Conservation (phyloP, 164 flowering plant species). For the Aristolochia fimbriata region DNA sequence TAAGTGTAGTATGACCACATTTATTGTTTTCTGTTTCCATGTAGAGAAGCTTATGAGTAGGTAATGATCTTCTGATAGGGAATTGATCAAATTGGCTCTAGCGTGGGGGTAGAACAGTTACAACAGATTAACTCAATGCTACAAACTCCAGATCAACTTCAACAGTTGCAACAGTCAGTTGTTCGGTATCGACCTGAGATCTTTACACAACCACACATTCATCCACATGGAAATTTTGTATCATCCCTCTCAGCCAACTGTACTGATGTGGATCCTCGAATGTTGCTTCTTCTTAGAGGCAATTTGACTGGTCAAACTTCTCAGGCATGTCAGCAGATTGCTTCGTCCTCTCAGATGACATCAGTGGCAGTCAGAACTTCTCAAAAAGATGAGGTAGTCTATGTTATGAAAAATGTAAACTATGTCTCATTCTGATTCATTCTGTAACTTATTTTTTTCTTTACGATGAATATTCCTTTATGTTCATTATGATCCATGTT, state of each 20-base stretch:
- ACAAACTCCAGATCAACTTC: constrained; percentile 50
- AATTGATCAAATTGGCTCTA: constrained; percentile 55
- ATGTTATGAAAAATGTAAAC: too few relatives aligned
- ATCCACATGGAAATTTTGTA: constrained; percentile 31
- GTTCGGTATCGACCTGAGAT: constrained; percentile 57
- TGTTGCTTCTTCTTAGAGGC: constrained; percentile 49
- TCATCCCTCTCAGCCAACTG: constrained; percentile 24
- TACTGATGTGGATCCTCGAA: constrained; percentile 56
- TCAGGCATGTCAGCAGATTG: constrained; percentile 21
- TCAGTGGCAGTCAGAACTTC: not conserved
- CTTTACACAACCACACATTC: constrained; percentile 64
- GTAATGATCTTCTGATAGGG: constrained; percentile 32
- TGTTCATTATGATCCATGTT: too few relatives aligned
- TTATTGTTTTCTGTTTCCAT: not conserved
- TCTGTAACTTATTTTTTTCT: too few relatives aligned
- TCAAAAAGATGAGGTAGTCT: not conserved
- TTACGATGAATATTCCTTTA: too few relatives aligned
- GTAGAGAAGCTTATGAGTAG: too few relatives aligned
- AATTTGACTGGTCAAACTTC: constrained; percentile 50
- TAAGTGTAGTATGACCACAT: constrained; percentile 30
- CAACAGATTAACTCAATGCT: constrained; percentile 51
- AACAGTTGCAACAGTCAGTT: constrained; percentile 46
- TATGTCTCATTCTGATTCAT: too few relatives aligned
- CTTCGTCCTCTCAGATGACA: not conserved
- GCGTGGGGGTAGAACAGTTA: constrained; percentile 33